Evolutionary conservation across 106 monocot species (phyloP), one percentile per base, ranked within the genome.

Genomic region (Acanthochlamys bracteata): DNA sequence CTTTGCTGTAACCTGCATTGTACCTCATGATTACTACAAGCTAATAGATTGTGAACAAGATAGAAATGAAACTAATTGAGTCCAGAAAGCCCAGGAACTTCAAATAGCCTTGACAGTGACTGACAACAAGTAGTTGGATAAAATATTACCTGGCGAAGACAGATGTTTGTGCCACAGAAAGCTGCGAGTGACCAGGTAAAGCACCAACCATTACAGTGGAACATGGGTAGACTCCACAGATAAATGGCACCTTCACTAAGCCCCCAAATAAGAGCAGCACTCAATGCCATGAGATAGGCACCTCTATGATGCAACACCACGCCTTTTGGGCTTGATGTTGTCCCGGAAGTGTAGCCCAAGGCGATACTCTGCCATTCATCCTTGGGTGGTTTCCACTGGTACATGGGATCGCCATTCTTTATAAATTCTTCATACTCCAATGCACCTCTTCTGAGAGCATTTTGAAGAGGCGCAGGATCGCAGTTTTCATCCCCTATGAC

Each of bases 331-430:
- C 82, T 96, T 10, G 86, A 84, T 61, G 95, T 96, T 23, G 95
- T 96, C 27, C 95, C 95, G 9, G 90, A 91, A 39, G 96, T 96
- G 59, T 96, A 96, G 19, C 90, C 90, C 40, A 96, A 41, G 16
- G 96, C 86, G 64, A 96, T 96, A 68, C 96, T 96, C 63, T 88
- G 82, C 96, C 96, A 96, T 59, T 96, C 96, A 78, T 96, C 96
- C 65, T 82, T 72, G 3, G 95, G 95, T 55, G 87, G 78, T 41
- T 73, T 73, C 95, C 95, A 96, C 20, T 55, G 55, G 65, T 76
- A 96, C 20, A 76, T 82, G 42, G 84, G 86, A 63, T 96, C 95
- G 10, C 95, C 95, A 49, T 69, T 67, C 63, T 82, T 78, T 24
- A 96, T 63, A 62, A 96, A 90, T 21, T 78, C 73, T 75, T 90